Evolutionary conservation across 306 rosid genomes (phyloP).

Genomic region (Luffa acutangula): DNA sequence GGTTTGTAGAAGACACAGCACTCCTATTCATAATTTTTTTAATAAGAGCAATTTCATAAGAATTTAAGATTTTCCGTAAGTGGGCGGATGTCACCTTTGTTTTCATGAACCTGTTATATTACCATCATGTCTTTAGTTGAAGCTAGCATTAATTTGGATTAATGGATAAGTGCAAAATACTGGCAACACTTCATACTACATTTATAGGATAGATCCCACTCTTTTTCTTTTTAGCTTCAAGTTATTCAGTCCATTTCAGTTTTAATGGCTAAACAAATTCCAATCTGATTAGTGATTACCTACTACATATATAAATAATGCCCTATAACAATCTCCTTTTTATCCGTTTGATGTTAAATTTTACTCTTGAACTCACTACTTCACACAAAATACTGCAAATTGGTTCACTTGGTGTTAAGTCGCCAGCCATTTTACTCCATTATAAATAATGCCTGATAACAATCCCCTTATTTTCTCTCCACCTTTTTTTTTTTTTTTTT

Average conservation of each 20-base stretch:
- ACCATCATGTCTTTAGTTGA: not conserved
- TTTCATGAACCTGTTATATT: not conserved
- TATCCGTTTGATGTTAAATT: not conserved
- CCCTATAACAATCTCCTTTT: not conserved
- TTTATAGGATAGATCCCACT: not conserved
- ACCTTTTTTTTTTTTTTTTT: no score
- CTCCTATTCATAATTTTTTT: not conserved
- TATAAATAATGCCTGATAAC: no score
- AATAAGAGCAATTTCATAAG: not conserved
- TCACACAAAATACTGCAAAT: no score
- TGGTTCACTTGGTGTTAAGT: no score
- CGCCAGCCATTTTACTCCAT: no score
- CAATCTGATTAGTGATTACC: not conserved
- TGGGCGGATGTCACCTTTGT: not conserved
- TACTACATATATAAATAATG: not conserved
- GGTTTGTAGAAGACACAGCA: slow-evolving; percentile 34
- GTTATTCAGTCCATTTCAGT: not conserved
- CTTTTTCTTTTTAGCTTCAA: not conserved
- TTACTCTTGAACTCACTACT: not conserved
- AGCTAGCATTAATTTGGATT: not conserved
- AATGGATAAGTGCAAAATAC: not conserved
- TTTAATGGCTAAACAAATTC: not conserved
- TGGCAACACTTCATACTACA: not conserved
- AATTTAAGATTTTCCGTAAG: not conserved
- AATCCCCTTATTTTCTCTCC: no score